A percentile compares a stretch with the other conserved stretches of the same genome.
Conservation (phyloP, 139 green algal genomes). For the Chlorella sorokiniana region DNA sequence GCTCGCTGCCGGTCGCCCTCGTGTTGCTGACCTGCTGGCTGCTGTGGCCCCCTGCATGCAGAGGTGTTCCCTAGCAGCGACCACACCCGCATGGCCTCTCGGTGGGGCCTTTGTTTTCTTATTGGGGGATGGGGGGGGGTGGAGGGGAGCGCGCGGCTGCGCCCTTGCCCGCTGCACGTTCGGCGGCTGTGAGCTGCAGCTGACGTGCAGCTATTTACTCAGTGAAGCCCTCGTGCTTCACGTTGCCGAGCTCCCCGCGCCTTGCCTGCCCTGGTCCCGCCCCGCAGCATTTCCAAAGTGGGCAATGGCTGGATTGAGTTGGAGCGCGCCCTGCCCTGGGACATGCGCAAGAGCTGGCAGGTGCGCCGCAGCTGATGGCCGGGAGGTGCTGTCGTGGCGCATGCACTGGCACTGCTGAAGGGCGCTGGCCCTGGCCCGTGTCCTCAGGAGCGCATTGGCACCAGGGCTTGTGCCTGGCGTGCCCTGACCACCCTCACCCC, state of each 20-base stretch:
- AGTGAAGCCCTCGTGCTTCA: background rate
- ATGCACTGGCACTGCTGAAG: background rate
- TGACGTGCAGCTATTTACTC: too few species aligned
- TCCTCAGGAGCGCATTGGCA: too few species aligned
- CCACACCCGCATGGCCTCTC: slow-evolving; percentile 23
- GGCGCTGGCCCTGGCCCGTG: too few species aligned
- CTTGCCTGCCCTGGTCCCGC: background rate
- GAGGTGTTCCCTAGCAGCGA: slow-evolving; percentile 19
- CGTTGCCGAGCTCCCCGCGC: background rate
- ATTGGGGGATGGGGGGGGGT: too few species aligned
- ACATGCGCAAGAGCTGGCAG: background rate
- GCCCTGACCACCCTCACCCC: background rate
- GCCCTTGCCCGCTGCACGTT: too few species aligned
- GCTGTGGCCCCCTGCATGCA: too few species aligned
- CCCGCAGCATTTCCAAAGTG: slow-evolving; percentile 1
- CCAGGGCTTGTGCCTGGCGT: background rate
- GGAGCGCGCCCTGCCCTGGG: slow-evolving; percentile 24
- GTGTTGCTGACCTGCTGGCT: too few species aligned
- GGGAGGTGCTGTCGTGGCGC: too few species aligned
- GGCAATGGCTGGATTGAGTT: slow-evolving; percentile 31
- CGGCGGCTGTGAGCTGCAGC: too few species aligned
- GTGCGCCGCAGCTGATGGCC: background rate
- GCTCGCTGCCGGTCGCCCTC: too few species aligned
- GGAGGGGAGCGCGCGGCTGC: too few species aligned
- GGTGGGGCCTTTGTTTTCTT: background rate